phyloP scores from a whole-genome alignment of 768 basidiomycete genomes.

The Trichaptum fuscoviolaceum region DNA sequence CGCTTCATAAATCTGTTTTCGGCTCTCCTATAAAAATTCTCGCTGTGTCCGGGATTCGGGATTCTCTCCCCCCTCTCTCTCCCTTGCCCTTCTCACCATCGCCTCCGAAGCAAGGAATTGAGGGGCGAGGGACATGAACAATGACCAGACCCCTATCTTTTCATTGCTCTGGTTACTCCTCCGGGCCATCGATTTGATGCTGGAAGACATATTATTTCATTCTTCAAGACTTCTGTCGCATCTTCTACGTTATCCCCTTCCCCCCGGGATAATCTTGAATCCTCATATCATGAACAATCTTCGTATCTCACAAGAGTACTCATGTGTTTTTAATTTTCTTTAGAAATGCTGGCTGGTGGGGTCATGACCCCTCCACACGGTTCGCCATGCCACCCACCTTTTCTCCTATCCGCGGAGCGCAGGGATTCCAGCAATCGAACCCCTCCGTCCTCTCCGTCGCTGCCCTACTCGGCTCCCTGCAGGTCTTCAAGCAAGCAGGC shows the following conservation, averaged over 20 bases:
- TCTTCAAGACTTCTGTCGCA: background rate
- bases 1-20: conserved; percentile 7
- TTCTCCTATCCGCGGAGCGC: conserved; percentile 81
- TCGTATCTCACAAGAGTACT: no score
- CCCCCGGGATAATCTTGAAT: background rate
- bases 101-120: background rate
- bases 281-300: no score
- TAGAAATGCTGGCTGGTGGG: conserved; percentile 98
- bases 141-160: background rate
- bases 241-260: background rate
- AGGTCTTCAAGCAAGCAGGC: conserved; percentile 73
- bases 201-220: background rate
- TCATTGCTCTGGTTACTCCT: background rate
- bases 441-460: conserved; percentile 78
- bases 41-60: conserved; percentile 7
- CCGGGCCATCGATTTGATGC: background rate
- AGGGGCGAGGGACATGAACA: background rate
- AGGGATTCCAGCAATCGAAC: conserved; percentile 96
- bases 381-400: conserved; percentile 88
- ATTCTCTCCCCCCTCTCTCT: conserved; percentile 16
- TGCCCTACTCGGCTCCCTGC: conserved; percentile 77
- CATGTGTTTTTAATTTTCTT: background rate
- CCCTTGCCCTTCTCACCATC: background rate
- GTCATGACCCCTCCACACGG: conserved; percentile 80
- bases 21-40: background rate